Base-by-base conservation (phyloP, 192 early-diverging fungal species). In the Backusella parvicylindrica region DNA sequence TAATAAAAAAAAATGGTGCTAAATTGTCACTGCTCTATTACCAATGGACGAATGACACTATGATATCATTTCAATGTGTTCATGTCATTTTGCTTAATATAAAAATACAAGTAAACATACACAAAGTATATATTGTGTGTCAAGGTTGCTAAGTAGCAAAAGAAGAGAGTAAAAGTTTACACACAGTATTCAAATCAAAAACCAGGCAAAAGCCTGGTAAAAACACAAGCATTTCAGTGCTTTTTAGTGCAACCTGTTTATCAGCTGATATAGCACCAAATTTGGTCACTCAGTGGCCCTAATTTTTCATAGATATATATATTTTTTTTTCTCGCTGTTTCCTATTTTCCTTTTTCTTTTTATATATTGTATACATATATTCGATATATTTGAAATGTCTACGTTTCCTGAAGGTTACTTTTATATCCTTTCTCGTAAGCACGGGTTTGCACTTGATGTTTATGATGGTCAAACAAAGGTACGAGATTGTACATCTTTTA, bases 381-480 rank as follows among this genome's bases (percentile, higher is more conserved):
- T n/a, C 43, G 43, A 47, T 35, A 56, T 33, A 11, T 56, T 12
- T 35, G 15, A 49, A 36, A 56, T 50, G 26, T 33, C 15, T 6
- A 71, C 37, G 47, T 71, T 53, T 72, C 71, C 71, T 26, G n/a
- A 37, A 72, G 53, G 71, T 38, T 66, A 74, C 28, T 83, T 83
- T 68, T 83, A 73, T 47, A 79, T 83, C 7, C 35, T 79, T 21
- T 83, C 81, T 28, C 70, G 72, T 36, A 83, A 83, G 41, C 47
- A 83, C 38, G 77, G 77, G 3, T 77, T 74, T 66, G 77, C 77
- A 2, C 53, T 83, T 15, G 81, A 83, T 66, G 75, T 83, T 18
- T 74, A 76, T 35, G 81, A 79, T 69, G 78, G 70, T 4, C 77
- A 78, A 64, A 75, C 43, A 26, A 76, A 74, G 63, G 81, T 79